phyloP scores from a whole-genome alignment of 73 alveolate genomes.

The Urostyla sp. region DNA sequence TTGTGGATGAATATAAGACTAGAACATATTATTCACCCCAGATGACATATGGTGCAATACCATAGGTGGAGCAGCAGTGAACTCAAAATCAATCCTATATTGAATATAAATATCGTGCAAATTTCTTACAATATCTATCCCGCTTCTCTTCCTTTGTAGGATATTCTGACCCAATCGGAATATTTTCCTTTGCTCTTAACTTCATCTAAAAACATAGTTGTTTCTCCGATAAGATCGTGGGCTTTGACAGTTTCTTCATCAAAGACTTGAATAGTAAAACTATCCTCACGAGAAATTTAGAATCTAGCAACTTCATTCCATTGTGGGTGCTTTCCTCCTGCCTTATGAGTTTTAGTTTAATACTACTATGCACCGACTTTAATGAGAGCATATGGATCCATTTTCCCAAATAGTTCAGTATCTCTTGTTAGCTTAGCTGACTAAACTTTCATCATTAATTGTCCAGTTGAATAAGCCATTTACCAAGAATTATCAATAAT shows the following conservation, averaged over 20 bases:
- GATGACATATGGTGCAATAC: background rate
- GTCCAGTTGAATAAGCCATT: background rate
- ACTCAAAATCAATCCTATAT: slow-evolving; percentile 39
- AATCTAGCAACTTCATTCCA: slow-evolving; percentile 56
- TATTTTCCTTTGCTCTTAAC: slow-evolving; percentile 15
- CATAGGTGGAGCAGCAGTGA: slow-evolving; percentile 35
- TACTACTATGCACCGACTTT: background rate
- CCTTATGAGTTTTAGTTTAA: slow-evolving; percentile 38
- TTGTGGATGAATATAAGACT: background rate
- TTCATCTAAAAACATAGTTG: slow-evolving; percentile 32
- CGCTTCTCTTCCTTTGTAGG: slow-evolving; percentile 56
- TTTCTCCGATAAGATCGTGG: slow-evolving; percentile 55
- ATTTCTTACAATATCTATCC: slow-evolving; percentile 40
- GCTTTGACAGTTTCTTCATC: slow-evolving; percentile 48
- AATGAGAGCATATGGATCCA: slow-evolving; percentile 54
- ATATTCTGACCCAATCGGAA: slow-evolving; percentile 26
- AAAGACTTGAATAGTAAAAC: slow-evolving; percentile 12
- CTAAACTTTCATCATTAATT: background rate
- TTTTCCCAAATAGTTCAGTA: slow-evolving; percentile 59
- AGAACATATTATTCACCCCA: background rate
- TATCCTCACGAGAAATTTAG: slow-evolving; percentile 34
- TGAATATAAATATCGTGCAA: background rate
- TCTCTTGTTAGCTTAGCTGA: slow-evolving; percentile 51
- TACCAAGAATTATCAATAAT: too few relatives aligned
- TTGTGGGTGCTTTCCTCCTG: slow-evolving; percentile 52